These are phyloP conservation scores for Plasmodium gonderi DNA, from an alignment of 169 alveolate genomes.

Conservation along the genomic window DNA sequence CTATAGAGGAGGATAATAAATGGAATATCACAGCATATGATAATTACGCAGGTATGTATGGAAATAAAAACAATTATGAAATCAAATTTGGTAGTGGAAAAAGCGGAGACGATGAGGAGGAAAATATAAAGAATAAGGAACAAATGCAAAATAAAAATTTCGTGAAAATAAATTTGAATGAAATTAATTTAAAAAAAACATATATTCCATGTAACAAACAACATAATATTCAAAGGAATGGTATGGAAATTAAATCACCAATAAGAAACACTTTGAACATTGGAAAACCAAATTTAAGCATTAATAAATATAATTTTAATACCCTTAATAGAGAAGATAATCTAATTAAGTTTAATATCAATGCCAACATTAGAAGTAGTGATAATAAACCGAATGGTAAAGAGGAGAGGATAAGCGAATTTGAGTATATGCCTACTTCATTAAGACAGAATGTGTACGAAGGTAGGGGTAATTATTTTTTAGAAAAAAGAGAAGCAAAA, in stretches of 20 bases:
- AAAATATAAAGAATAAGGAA: slow-evolving; percentile 1
- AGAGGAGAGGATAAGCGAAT: slow-evolving; percentile 9
- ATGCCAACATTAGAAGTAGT: not conserved
- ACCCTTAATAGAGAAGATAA: not conserved
- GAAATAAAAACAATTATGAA: slow-evolving; percentile 24
- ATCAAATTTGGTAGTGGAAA: not conserved
- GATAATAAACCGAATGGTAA: not conserved
- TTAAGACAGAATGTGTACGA: not conserved
- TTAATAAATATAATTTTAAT: not conserved
- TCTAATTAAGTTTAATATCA: slow-evolving; percentile 1
- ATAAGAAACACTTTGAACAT: not conserved
- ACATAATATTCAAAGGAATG: not conserved
- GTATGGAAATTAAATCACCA: not conserved
- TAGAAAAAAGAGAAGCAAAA: not conserved
- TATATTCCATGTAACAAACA: not conserved
- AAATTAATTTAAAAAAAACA: slow-evolving; percentile 16
- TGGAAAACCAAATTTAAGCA: not conserved
- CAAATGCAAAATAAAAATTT: slow-evolving; percentile 5
- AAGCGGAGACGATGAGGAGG: not conserved
- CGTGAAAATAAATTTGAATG: not conserved
- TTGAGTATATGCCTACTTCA: not conserved
- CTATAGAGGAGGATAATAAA: slow-evolving; percentile 9
- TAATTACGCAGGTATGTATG: not conserved
- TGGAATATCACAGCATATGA: not conserved
- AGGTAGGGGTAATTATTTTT: not conserved